These are phyloP conservation scores for Clonostachys sp. DNA, from an alignment of 2,329 filamentous ascomycete species.

Conservation along the genomic window DNA sequence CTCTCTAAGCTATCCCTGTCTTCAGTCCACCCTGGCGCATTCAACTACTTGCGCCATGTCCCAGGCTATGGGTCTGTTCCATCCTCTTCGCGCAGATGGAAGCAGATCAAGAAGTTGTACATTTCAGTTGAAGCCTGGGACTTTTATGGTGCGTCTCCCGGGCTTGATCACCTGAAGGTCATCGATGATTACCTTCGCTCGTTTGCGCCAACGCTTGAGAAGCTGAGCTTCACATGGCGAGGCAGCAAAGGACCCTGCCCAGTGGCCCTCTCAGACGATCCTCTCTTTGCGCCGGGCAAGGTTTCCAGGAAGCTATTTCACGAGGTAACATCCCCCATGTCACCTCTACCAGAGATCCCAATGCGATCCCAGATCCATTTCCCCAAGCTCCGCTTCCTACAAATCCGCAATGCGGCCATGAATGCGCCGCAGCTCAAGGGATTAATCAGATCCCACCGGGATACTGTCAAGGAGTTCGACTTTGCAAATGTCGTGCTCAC, in stretches of 20 bases:
- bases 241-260: slow-evolving; percentile 73
- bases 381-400: slow-evolving; percentile 61
- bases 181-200: slow-evolving; percentile 75
- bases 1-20: slow-evolving; percentile 69
- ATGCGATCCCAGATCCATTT: slow-evolving; percentile 57
- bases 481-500: slow-evolving; percentile 72
- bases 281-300: slow-evolving; percentile 57
- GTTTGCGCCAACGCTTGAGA: slow-evolving; percentile 62
- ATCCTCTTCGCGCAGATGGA: slow-evolving; percentile 68
- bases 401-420: slow-evolving; percentile 69
- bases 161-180: slow-evolving; percentile 69
- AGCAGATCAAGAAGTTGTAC: slow-evolving; percentile 69
- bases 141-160: slow-evolving; percentile 53
- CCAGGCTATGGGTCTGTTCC: slow-evolving; percentile 72
- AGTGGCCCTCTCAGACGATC: slow-evolving; percentile 64
- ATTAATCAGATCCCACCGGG: slow-evolving; percentile 63
- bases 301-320: slow-evolving; percentile 55
- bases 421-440: slow-evolving; percentile 65
- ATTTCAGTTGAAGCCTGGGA: slow-evolving; percentile 71
- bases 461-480: slow-evolving; percentile 70
- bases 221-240: slow-evolving; percentile 74
- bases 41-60: slow-evolving; percentile 72
- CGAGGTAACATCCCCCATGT: slow-evolving; percentile 62
- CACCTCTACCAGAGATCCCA: slow-evolving; percentile 49
- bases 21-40: slow-evolving; percentile 68